Percentiles rank a stretch among this genome's conserved stretches.
phyloP scores from a whole-genome alignment of 495 filamentous ascomycete species.

The Aspergillus mulundensis region DNA sequence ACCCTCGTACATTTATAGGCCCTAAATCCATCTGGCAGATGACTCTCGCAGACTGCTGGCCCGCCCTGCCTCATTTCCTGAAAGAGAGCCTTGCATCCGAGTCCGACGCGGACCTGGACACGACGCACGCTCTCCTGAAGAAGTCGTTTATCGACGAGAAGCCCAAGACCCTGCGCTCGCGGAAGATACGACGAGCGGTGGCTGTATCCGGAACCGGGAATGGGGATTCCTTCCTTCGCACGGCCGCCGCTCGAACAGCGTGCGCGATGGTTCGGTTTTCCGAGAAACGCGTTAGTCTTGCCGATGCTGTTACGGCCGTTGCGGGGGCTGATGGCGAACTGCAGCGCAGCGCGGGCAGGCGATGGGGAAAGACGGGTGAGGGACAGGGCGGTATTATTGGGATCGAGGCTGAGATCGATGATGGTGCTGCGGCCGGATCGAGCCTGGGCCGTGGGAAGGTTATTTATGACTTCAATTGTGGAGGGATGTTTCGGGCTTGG shows the following conservation, averaged over 20 bases:
- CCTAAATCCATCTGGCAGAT: conserved; percentile 9
- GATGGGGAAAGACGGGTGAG: conserved; percentile 75
- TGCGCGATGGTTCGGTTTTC: conserved; percentile 71
- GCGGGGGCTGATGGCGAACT: conserved; percentile 71
- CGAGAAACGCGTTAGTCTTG: conserved; percentile 26
- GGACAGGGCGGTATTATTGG: conserved; percentile 87
- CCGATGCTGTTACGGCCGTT: conserved; percentile 55
- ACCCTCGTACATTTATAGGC: neutral
- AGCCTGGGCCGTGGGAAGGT: conserved; percentile 46
- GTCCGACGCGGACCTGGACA: neutral
- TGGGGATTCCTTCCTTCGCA: conserved; percentile 81
- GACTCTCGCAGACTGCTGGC: conserved; percentile 11
- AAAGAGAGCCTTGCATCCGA: neutral
- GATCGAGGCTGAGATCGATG: conserved; percentile 57
- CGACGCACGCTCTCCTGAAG: neutral
- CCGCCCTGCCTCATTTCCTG: neutral
- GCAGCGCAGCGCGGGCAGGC: conserved; percentile 65
- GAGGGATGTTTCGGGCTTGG: conserved; percentile 86
- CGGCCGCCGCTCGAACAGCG: conserved; percentile 65
- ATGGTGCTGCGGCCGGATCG: conserved; percentile 21
- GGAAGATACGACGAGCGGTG: conserved; percentile 43
- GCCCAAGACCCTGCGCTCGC: neutral
- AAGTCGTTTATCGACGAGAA: neutral
- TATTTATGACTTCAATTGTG: conserved; percentile 80
- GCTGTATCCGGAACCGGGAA: conserved; percentile 85